These are phyloP conservation scores for Diaporthe amygdali DNA, from an alignment of 2,329 filamentous ascomycete genomes.

Conservation along the genomic window DNA sequence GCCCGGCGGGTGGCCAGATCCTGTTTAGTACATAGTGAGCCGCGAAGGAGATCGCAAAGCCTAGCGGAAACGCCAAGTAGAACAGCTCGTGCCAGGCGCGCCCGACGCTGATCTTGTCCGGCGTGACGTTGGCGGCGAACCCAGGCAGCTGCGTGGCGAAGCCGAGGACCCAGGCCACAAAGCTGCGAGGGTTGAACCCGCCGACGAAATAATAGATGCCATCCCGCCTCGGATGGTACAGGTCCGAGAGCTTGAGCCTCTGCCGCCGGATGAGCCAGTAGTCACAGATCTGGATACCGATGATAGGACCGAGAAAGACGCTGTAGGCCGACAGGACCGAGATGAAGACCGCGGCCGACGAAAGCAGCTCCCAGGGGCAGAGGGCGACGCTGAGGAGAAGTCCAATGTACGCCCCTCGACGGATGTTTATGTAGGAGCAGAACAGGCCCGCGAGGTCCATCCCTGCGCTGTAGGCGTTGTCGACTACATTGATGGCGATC, in stretches of 20 bases:
- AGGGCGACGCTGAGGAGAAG: constrained; percentile 35
- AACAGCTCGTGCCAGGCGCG: constrained; percentile 19
- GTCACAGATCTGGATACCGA: constrained; percentile 23
- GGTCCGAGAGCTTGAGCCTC: constrained; percentile 25
- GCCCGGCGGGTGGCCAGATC: constrained; percentile 13
- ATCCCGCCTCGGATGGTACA: constrained; percentile 21
- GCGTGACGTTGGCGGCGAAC: constrained; percentile 18
- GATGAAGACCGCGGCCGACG: constrained; percentile 50
- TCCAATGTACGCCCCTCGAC: constrained; percentile 52
- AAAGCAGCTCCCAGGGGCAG: constrained; percentile 58
- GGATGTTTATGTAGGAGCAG: constrained; percentile 60
- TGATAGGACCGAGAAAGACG: constrained; percentile 26
- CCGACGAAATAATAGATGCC: constrained; percentile 24
- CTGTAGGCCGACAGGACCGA: constrained; percentile 47
- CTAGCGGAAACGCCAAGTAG: constrained; percentile 19
- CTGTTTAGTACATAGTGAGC: constrained; percentile 12
- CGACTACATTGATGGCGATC: constrained; percentile 49
- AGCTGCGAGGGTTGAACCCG: constrained; percentile 25
- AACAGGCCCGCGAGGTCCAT: constrained; percentile 61
- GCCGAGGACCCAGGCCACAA: constrained; percentile 24
- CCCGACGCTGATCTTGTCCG: constrained; percentile 12
- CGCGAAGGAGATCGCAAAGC: constrained; percentile 24
- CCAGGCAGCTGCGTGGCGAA: constrained; percentile 22
- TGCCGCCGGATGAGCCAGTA: constrained; percentile 22
- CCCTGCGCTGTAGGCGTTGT: constrained; percentile 55